Evolutionary conservation across 768 basidiomycete genomes (phyloP).

Genomic region (Lyophyllum atratum): DNA sequence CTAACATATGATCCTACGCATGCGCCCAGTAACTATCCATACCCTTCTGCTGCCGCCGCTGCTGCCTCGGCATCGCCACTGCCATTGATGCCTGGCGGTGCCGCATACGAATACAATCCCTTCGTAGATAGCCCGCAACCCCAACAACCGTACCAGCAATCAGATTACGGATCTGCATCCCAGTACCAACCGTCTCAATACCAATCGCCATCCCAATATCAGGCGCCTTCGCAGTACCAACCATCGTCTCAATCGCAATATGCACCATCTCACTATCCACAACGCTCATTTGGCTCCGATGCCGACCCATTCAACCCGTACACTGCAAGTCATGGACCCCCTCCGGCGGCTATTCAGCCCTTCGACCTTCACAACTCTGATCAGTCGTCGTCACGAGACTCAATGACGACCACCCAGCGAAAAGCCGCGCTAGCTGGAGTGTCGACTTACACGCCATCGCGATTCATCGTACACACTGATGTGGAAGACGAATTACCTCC

Average conservation of each 20-base stretch:
- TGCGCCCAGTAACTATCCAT: constrained; percentile 27
- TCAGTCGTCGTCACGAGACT: constrained; percentile 18
- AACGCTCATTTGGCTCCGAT: constrained; percentile 19
- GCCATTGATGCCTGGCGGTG: constrained; percentile 1
- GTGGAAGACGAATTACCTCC: constrained; percentile 54
- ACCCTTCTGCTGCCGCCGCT: constrained; percentile 27
- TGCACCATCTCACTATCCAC: constrained; percentile 23
- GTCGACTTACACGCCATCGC: constrained; percentile 42
- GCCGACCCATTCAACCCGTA: constrained; percentile 27
- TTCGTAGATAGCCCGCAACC: constrained; percentile 26
- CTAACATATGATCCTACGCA: constrained; percentile 35
- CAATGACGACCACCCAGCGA: constrained; percentile 42
- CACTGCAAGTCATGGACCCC: constrained; percentile 9
- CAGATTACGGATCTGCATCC: constrained; percentile 12
- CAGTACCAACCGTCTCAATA: constrained; percentile 13
- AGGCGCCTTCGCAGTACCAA: constrained; percentile 16
- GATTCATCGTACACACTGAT: constrained; percentile 71
- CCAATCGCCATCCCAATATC: constrained; percentile 20
- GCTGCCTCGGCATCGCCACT: constrained; percentile 15
- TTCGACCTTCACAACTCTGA: constrained; percentile 20
- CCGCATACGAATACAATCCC: constrained; percentile 19
- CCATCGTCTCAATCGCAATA: constrained; percentile 10
- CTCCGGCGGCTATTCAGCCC: constrained; percentile 22
- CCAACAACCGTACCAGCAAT: constrained; percentile 15
- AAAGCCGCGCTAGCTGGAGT: constrained; percentile 60